These are phyloP conservation scores for Vaccinium corymbosum DNA, from an alignment of 148 eudicot species.

Conservation along the genomic window DNA sequence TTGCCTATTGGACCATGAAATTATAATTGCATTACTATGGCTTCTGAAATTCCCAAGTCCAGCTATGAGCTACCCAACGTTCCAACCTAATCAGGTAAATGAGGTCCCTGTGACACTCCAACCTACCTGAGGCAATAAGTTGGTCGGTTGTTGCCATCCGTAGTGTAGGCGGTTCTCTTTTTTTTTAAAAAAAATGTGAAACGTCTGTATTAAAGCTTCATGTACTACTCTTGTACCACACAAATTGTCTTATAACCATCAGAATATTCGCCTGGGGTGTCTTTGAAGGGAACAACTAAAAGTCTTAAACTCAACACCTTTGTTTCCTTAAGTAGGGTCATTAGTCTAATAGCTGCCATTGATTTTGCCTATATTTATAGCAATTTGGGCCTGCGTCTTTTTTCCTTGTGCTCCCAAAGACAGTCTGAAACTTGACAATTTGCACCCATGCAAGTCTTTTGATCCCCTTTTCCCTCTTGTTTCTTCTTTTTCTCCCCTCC, in stretches of 20 bases:
- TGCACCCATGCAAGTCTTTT: not conserved
- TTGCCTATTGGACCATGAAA: not conserved
- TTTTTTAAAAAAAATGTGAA: too few species aligned
- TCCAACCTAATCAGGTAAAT: not conserved
- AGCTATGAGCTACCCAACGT: not conserved
- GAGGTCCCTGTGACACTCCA: not conserved
- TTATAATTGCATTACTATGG: too few species aligned
- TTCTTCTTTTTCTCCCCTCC: not conserved
- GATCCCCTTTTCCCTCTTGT: not conserved
- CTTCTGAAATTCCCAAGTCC: not conserved
- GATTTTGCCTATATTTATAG: not conserved
- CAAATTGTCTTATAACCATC: not conserved
- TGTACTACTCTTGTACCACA: not conserved
- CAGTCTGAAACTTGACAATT: not conserved
- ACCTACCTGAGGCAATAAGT: not conserved
- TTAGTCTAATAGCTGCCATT: not conserved
- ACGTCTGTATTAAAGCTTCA: too few species aligned
- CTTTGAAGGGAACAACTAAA: not conserved
- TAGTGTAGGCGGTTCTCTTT: not conserved
- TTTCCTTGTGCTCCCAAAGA: not conserved
- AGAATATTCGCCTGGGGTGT: not conserved
- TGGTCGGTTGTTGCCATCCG: not conserved
- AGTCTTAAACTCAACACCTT: not conserved
- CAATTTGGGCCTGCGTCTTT: not conserved
- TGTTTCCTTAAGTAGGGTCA: not conserved